Conservation (phyloP, 257 asterid species). For the Lithospermum erythrorhizon region DNA sequence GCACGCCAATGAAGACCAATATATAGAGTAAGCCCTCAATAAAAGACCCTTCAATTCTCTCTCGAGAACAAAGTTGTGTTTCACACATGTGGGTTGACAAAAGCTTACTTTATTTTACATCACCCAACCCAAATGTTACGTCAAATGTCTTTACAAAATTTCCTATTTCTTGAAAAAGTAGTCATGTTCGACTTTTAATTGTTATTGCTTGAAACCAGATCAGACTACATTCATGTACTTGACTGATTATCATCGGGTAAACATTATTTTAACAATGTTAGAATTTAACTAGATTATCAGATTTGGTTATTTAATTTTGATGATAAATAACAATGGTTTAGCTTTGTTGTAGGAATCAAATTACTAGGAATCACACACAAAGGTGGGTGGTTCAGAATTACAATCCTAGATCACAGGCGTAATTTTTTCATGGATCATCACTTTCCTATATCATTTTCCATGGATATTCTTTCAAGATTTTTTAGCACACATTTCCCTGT, state of each 20-base stretch:
- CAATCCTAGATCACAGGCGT: neutral
- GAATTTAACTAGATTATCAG: too few species aligned
- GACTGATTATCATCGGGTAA: too few species aligned
- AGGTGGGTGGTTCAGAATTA: conserved; percentile 2
- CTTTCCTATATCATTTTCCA: neutral
- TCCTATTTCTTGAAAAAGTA: too few species aligned
- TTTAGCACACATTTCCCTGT: neutral
- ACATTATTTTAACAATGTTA: too few species aligned
- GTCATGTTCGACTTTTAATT: too few species aligned
- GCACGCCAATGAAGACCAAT: neutral
- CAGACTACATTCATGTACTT: too few species aligned
- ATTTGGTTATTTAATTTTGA: too few species aligned
- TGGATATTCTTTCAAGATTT: neutral
- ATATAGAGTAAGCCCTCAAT: too few species aligned
- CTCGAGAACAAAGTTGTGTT: neutral
- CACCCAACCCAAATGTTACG: neutral
- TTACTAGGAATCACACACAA: neutral
- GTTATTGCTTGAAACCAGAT: too few species aligned
- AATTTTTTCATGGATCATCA: neutral
- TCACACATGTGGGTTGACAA: neutral
- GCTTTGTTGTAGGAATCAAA: conserved; percentile 1
- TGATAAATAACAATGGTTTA: conserved; percentile 10
- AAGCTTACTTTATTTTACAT: neutral
- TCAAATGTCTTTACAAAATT: too few species aligned
- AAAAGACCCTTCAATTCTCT: neutral